Evolutionary conservation across 441 rosid genomes (phyloP), one percentile per base, ranked within the genome.

Genomic region (Raphanus hybrid): DNA sequence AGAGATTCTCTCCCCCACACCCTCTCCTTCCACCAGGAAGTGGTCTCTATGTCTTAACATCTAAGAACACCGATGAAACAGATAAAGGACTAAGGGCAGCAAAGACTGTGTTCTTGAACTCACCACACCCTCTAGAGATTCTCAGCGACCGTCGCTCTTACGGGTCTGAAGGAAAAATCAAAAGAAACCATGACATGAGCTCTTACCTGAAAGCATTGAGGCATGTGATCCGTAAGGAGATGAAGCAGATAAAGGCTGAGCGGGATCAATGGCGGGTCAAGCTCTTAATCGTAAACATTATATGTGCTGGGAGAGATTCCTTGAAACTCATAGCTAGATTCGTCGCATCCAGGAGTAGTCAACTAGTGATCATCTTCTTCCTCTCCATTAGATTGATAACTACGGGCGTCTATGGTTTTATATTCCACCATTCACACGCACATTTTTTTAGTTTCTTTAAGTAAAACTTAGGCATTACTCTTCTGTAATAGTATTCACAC

Each of bases 71-170:
- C 0, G 23, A 59, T 10, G 82, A 84, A 58, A 82, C 83, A 23
- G 91, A 90, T 80, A 87, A 85, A 85, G 74, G 84, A 60, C 86
- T 93, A 54, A 80, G 59, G 7, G 87, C 91, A 20, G 98, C 98
- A 11, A 83, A 85, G 80, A 84, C 71, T 59, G 80, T 81, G 45
- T 93, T 91, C 85, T 81, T 93, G 37, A 90, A 91, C 75, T 85
- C 97, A 9, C 98, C 98, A 15, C 98, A 93, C 71, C 98, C 98
- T 4, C 85, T 91, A 6, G 98, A 93, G 87, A 91, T 91, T 76
- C 84, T 93, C 32, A 89, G 94, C 41, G 97, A 93, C 37, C 86
- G 92, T 52, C 43, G 83, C 11, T 91, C 98, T 27, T 93, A 93
- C 66, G 98, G 97, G 55, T 83, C 94, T 0, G 93, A 84, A 78